Evolutionary conservation across 1,284 basidiomycete species (phyloP).

Genomic region (Sanghuangporus sanghuang): DNA sequence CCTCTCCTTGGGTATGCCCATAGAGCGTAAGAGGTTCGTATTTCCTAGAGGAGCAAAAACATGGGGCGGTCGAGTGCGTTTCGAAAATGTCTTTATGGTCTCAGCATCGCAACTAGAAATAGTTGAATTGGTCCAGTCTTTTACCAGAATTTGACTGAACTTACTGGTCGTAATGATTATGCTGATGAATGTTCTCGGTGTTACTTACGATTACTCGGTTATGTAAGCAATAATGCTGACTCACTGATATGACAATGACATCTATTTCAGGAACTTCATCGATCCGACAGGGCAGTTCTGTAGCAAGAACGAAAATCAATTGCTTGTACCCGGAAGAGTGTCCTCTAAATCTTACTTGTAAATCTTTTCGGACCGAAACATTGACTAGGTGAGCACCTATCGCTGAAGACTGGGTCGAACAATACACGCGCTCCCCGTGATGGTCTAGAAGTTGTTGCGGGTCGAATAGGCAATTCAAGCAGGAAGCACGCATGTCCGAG

Average conservation of each 20-base stretch:
- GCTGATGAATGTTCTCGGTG: conserved; percentile 28
- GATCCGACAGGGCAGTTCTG: conserved; percentile 52
- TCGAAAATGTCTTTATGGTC: conserved; percentile 42
- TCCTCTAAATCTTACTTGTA: conserved; percentile 36
- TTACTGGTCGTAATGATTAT: conserved; percentile 71
- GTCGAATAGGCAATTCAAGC: conserved; percentile 52
- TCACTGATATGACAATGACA: conserved; percentile 53
- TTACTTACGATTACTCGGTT: not conserved
- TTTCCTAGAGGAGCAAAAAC: conserved; percentile 66
- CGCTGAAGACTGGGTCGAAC: conserved; percentile 68
- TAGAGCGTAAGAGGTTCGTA: conserved; percentile 38
- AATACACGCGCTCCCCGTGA: conserved; percentile 56
- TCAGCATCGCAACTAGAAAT: conserved; percentile 45
- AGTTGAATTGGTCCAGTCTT: not conserved
- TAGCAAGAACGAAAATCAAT: not conserved
- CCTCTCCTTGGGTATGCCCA: conserved; percentile 35
- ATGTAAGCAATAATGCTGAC: conserved; percentile 19
- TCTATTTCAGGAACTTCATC: conserved; percentile 62
- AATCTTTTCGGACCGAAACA: conserved; percentile 52
- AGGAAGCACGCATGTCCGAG: conserved; percentile 71
- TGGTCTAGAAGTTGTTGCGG: conserved; percentile 22
- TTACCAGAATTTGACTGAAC: conserved; percentile 18
- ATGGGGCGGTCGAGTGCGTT: conserved; percentile 36
- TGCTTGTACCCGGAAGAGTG: not conserved
- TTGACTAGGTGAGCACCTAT: conserved; percentile 54